Evolutionary conservation across 495 filamentous ascomycete species (phyloP).

Genomic region (Ramalina peruviana): DNA sequence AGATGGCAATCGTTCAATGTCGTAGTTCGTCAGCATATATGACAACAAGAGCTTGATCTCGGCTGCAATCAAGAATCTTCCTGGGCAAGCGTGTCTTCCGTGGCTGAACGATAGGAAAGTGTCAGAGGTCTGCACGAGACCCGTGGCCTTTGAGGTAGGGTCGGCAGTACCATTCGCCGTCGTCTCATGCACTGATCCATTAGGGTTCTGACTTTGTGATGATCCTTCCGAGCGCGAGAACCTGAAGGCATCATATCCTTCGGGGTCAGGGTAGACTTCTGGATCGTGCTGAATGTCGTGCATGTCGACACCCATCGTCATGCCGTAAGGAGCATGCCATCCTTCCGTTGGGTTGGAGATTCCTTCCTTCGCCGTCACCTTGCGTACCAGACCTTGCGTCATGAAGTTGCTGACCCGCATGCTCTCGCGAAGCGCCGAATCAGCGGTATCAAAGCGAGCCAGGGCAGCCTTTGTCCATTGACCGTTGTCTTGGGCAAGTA

Average conservation of each 20-base stretch:
- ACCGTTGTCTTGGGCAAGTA: constrained; percentile 19
- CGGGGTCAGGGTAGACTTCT: constrained; percentile 18
- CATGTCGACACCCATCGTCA: constrained; percentile 18
- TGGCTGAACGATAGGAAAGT: constrained; percentile 4
- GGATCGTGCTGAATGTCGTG: constrained; percentile 21
- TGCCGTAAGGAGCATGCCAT: constrained; percentile 20
- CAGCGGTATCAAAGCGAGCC: constrained; percentile 12
- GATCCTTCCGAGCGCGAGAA: constrained; percentile 13
- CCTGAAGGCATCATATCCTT: constrained; percentile 24
- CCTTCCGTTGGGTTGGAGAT: constrained; percentile 12
- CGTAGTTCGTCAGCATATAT: constrained; percentile 20
- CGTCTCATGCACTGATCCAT: background rate
- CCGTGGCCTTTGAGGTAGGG: background rate
- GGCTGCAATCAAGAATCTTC: constrained; percentile 11
- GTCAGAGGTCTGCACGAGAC: constrained; percentile 2
- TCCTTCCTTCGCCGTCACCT: constrained; percentile 21
- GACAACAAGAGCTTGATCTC: constrained; percentile 22
- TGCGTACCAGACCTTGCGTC: constrained; percentile 19
- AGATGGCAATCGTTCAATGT: constrained; percentile 11
- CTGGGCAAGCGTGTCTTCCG: constrained; percentile 10
- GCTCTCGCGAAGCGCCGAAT: constrained; percentile 30
- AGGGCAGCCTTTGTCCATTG: constrained; percentile 31
- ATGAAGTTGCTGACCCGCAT: constrained; percentile 24
- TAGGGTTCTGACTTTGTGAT: background rate
- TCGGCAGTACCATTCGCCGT: background rate